Evolutionary conservation across 1,139 yeast genomes (phyloP).

Genomic region (Hansenula lynferdii): DNA sequence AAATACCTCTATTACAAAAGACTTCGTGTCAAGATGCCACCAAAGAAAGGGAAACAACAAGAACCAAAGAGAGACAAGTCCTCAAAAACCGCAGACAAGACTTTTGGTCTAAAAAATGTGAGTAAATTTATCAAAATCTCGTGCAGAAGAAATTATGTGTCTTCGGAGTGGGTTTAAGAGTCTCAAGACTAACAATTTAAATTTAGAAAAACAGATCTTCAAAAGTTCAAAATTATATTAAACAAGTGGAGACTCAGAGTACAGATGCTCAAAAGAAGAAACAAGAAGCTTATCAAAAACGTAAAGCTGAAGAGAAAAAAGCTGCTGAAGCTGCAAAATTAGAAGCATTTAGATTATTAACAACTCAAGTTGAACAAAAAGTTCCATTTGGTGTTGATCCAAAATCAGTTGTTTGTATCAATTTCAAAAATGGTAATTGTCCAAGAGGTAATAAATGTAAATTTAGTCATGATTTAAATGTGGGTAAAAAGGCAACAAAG

Average conservation of each 20-base stretch:
- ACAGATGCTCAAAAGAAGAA: slow-evolving; percentile 57
- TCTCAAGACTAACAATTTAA: slow-evolving; percentile 1
- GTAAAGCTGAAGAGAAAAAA: slow-evolving; percentile 79
- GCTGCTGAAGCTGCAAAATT: slow-evolving; percentile 86
- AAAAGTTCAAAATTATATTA: slow-evolving; percentile 82
- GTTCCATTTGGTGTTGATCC: slow-evolving; percentile 99
- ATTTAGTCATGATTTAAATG: slow-evolving; percentile 84
- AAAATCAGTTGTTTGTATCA: slow-evolving; percentile 85
- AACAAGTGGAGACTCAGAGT: slow-evolving; percentile 58
- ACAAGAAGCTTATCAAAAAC: slow-evolving; percentile 72
- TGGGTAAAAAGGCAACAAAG: slow-evolving; percentile 87
- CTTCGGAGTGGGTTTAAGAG: neutral
- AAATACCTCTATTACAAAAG: too few species aligned
- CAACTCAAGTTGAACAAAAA: slow-evolving; percentile 67
- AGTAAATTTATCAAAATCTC: slow-evolving; percentile 4
- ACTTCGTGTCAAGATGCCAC: slow-evolving; percentile 43
- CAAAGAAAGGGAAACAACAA: slow-evolving; percentile 56
- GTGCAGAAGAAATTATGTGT: slow-evolving; percentile 26
- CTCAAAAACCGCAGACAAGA: slow-evolving; percentile 78
- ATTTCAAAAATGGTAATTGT: slow-evolving; percentile 87
- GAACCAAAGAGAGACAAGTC: slow-evolving; percentile 63
- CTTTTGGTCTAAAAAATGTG: slow-evolving; percentile 85
- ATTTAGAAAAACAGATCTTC: slow-evolving; percentile 78
- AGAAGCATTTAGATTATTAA: slow-evolving; percentile 79
- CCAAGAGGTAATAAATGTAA: slow-evolving; percentile 89